Conservation (phyloP, 345 rosid genomes). For the Camelina hispida region DNA sequence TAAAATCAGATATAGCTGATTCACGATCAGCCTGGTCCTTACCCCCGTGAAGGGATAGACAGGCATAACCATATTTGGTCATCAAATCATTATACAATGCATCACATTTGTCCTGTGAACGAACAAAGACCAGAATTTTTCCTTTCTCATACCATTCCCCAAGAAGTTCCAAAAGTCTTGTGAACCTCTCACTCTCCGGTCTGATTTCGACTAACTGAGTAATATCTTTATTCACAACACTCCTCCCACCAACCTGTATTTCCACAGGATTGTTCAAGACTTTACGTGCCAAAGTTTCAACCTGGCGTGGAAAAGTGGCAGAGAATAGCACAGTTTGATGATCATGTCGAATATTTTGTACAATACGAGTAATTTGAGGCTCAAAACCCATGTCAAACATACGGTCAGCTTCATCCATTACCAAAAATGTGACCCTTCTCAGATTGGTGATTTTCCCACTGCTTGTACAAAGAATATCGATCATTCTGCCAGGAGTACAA, state of each 20-base stretch:
- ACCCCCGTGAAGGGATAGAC: constrained; percentile 85
- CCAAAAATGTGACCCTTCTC: constrained; percentile 73
- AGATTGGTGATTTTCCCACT: constrained; percentile 84
- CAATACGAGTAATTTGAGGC: constrained; percentile 82
- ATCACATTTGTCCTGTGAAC: constrained; percentile 80
- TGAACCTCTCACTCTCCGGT: constrained; percentile 76
- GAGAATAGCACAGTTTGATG: constrained; percentile 89
- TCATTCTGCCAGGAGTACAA: constrained; percentile 94
- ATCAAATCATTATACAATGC: constrained; percentile 59
- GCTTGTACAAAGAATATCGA: constrained; percentile 84
- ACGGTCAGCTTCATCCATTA: constrained; percentile 92
- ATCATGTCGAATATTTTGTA: constrained; percentile 84
- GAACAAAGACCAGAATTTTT: constrained; percentile 74
- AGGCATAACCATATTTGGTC: constrained; percentile 67
- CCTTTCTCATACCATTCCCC: constrained; percentile 93
- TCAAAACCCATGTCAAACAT: constrained; percentile 97
- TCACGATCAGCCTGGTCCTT: constrained; percentile 89
- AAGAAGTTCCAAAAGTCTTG: constrained; percentile 72
- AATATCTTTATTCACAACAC: constrained; percentile 91
- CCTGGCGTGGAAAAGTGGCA: constrained; percentile 89
- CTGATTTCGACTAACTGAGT: constrained; percentile 79
- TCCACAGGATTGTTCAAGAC: constrained; percentile 78
- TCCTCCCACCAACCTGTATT: constrained; percentile 90
- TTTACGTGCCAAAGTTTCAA: constrained; percentile 81
- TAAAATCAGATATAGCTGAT: constrained; percentile 78